Base-by-base conservation (phyloP, 179 eudicot genomes). In the Actinidia arguta region DNA sequence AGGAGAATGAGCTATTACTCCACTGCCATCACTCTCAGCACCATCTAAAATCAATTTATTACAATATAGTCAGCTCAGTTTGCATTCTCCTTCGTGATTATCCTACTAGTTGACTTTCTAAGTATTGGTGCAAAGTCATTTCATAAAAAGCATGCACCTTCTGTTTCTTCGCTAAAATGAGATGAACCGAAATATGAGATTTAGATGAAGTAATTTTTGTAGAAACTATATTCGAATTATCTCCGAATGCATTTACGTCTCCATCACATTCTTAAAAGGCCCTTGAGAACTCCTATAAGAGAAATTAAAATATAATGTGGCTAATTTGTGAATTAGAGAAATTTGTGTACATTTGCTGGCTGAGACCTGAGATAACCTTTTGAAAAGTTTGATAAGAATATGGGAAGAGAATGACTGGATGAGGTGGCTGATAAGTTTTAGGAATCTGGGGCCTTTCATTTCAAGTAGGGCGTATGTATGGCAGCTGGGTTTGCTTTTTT, bases 341-440 rank as follows among this genome's bases (percentile, higher is more conserved):
- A 55, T 58, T 18, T 31, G 58, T 58, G 50, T n/a, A 16, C 50
- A 58, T 39, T 36, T 52, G 61, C 51, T 18, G 78, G 1, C 50
- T 55, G 78, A 55, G 56, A 75, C 50, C 50, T 55, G 78, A 55
- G 56, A 75, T 25, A 8, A 55, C 17, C 61, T 25, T 56, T 75
- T 39, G 6, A 51, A 11, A 27, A 56, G 78, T 75, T 55, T n/a
- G 64, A 48, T 31, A 42, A 75, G 48, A 59, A 5, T 2, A n/a
- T 27, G 9, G 55, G 50, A 75, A 36, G 27, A 24, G 64, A 55
- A 55, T 36, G 78, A 75, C 64, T 54, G 47, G 63, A 54, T 8
- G 50, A 20, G 78, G 24, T 75, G 11, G 78, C 78, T 75, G 47
- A 36, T 55, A 54, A 31, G 42, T 24, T 75, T 55, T 75, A 47